phyloP scores from a whole-genome alignment of 108 stramenopile genomes.

The Bacterosira constricta region DNA sequence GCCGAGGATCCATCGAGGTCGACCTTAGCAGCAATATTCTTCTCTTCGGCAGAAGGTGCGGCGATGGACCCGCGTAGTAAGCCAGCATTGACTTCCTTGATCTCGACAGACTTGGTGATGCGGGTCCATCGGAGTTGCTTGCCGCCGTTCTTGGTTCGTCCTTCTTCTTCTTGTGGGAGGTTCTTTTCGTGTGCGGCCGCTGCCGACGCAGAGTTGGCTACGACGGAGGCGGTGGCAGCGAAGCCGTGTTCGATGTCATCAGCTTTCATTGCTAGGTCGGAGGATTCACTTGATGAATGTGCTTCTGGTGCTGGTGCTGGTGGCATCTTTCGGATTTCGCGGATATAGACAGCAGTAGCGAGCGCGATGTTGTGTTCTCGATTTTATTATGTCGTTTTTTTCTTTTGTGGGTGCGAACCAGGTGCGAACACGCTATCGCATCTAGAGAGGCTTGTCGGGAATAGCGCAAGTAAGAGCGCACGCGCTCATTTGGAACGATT shows the following conservation, averaged over 20 bases:
- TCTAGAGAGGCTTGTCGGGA: no score
- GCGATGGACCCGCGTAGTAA: constrained; percentile 27
- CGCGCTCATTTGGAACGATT: no score
- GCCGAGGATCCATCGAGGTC: neutral
- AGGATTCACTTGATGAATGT: neutral
- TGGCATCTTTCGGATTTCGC: neutral
- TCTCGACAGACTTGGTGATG: constrained; percentile 29
- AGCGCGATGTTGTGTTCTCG: no score
- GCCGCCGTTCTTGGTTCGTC: neutral
- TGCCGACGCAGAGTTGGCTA: no score
- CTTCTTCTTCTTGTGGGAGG: neutral
- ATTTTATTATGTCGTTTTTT: no score
- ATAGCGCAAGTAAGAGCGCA: no score
- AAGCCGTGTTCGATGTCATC: neutral
- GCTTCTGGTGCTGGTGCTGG: neutral
- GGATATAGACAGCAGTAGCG: no score
- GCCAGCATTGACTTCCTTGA: constrained; percentile 13
- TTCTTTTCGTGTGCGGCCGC: neutral
- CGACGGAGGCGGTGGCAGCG: neutral
- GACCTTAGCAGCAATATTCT: neutral
- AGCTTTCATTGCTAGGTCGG: neutral
- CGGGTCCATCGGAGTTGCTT: constrained; percentile 24
- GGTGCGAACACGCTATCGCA: no score
- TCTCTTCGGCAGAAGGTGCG: no score
- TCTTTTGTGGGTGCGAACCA: no score